phyloP scores from a whole-genome alignment of 73 alveolate species.

The Durusdinium trenchii region DNA sequence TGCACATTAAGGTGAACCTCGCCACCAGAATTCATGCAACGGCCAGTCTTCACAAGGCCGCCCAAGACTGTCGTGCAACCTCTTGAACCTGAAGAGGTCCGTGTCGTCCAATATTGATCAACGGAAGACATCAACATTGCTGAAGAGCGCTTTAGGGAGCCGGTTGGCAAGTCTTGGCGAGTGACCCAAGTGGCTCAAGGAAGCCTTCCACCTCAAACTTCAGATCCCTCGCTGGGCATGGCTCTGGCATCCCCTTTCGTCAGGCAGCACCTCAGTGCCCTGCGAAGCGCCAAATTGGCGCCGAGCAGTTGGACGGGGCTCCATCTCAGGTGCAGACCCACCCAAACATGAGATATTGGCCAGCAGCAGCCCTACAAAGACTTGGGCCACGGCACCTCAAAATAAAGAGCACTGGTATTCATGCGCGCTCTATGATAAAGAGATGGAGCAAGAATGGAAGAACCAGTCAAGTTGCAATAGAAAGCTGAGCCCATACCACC shows the following conservation, averaged over 20 bases:
- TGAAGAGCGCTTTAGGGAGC: too few relatives aligned
- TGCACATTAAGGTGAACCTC: too few relatives aligned
- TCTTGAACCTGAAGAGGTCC: too few relatives aligned
- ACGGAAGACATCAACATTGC: too few relatives aligned
- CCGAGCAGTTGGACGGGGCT: neutral
- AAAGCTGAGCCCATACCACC: constrained; percentile 47
- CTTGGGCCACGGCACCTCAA: constrained; percentile 22
- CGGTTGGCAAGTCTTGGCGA: too few relatives aligned
- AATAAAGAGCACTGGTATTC: neutral
- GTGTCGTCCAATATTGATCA: too few relatives aligned
- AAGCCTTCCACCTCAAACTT: neutral
- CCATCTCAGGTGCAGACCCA: neutral
- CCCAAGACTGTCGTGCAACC: too few relatives aligned
- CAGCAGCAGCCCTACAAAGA: constrained; percentile 13
- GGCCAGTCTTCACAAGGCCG: too few relatives aligned
- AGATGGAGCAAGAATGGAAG: neutral
- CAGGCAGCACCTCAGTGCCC: neutral
- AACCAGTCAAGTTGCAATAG: neutral
- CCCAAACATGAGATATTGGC: neutral
- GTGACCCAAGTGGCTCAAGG: too few relatives aligned
- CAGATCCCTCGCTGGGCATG: constrained; percentile 16
- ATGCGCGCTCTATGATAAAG: neutral
- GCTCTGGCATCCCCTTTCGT: neutral
- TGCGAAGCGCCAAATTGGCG: neutral
- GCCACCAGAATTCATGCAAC: too few relatives aligned